phyloP scores from a whole-genome alignment of 225 moss, liverwort and hornwort species.

The Neckera pumila region DNA sequence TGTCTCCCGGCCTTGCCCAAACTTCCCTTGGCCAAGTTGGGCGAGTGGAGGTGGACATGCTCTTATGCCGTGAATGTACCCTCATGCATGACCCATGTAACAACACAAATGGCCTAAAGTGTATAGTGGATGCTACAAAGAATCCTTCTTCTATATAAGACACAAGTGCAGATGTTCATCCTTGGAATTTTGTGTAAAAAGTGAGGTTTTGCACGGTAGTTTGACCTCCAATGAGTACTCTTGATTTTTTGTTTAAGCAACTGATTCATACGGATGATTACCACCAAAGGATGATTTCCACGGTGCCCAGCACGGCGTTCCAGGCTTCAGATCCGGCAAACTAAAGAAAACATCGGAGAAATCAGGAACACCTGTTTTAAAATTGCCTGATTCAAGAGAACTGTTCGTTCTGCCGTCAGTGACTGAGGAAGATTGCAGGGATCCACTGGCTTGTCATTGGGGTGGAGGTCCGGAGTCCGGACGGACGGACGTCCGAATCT shows the following conservation, averaged over 20 bases:
- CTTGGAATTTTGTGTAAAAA: neutral
- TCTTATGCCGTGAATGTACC: accelerated
- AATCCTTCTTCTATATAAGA: neutral
- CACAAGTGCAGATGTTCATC: accelerated
- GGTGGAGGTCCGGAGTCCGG: neutral
- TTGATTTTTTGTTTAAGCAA: neutral
- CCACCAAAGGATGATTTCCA: neutral
- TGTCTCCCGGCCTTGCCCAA: too few relatives aligned
- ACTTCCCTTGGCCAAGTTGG: too few relatives aligned
- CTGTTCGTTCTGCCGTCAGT: neutral
- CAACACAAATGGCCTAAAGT: accelerated
- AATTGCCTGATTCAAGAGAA: neutral
- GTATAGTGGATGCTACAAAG: accelerated
- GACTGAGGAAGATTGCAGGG: neutral
- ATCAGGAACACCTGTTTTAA: neutral
- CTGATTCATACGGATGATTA: neutral
- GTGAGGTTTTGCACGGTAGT: neutral
- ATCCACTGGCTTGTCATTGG: neutral
- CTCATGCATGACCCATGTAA: too few relatives aligned
- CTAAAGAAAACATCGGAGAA: neutral
- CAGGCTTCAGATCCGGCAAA: neutral
- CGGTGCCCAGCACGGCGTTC: neutral
- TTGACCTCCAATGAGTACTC: neutral
- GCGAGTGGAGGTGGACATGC: too few relatives aligned
- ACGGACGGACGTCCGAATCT: neutral